Conservation (phyloP, 192 early-diverging fungal genomes). For the Gigaspora rosea region DNA sequence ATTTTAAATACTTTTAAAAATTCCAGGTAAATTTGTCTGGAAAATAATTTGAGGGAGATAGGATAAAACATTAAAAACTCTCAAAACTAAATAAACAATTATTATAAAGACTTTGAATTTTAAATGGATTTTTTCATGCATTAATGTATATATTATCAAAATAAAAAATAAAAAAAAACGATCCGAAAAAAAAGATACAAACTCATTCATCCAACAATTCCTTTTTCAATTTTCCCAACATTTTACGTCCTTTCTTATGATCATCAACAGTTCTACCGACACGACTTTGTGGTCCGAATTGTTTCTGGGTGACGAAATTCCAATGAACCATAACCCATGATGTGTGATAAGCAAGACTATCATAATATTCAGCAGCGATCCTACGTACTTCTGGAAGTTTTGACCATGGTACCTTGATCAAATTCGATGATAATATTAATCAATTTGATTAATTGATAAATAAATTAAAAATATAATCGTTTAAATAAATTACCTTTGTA, state of each 20-base stretch:
- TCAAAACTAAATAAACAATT: too few species aligned
- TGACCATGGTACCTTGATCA: slow-evolving; percentile 78
- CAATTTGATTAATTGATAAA: background rate
- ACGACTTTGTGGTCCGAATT: slow-evolving; percentile 82
- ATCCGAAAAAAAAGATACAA: too few species aligned
- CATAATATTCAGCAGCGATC: slow-evolving; percentile 90
- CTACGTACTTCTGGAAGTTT: slow-evolving; percentile 77
- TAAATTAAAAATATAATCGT: background rate
- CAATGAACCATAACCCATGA: slow-evolving; percentile 86
- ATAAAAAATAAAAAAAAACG: too few species aligned
- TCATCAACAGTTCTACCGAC: slow-evolving; percentile 71
- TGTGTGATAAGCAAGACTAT: slow-evolving; percentile 77
- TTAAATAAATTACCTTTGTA: slow-evolving; percentile 17
- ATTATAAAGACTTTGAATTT: too few species aligned
- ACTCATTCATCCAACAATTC: slow-evolving; percentile 6
- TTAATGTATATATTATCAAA: too few species aligned
- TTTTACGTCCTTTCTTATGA: slow-evolving; percentile 72
- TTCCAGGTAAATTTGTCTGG: too few species aligned
- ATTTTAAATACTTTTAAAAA: too few species aligned
- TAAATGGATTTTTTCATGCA: too few species aligned
- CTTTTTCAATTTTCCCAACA: slow-evolving; percentile 50
- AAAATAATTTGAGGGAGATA: too few species aligned
- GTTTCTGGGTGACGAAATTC: slow-evolving; percentile 75
- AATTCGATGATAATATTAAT: background rate
- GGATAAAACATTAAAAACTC: too few species aligned